Conservation (phyloP, 257 asterid species). For the Handroanthus guayacan region DNA sequence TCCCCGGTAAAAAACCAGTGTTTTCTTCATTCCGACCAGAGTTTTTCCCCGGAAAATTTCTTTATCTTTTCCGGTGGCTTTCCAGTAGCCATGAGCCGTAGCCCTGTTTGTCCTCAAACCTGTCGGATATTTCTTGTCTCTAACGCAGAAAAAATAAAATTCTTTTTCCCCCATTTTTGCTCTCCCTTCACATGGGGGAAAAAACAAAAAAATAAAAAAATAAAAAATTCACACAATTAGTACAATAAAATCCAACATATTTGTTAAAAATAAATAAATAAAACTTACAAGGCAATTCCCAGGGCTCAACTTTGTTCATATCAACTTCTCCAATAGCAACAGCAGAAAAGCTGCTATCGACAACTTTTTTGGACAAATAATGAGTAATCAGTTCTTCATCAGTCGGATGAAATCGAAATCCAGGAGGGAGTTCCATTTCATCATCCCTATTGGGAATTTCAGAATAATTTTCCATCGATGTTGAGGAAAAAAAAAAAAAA, state of each 20-base stretch:
- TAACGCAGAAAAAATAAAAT: slow-evolving; percentile 85
- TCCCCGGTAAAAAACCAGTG: slow-evolving; percentile 81
- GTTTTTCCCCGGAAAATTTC: slow-evolving; percentile 67
- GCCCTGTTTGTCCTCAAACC: slow-evolving; percentile 88
- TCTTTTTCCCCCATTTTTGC: slow-evolving; percentile 85
- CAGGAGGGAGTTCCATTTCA: slow-evolving; percentile 77
- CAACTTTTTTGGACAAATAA: slow-evolving; percentile 59
- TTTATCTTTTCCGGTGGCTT: slow-evolving; percentile 88
- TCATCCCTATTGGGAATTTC: slow-evolving; percentile 45
- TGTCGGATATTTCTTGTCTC: slow-evolving; percentile 83
- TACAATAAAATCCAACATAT: not conserved
- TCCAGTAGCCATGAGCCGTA: slow-evolving; percentile 86
- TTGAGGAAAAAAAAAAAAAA: no score
- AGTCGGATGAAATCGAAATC: slow-evolving; percentile 88
- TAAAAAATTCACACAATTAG: not conserved
- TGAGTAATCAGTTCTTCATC: slow-evolving; percentile 89
- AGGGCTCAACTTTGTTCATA: slow-evolving; percentile 88
- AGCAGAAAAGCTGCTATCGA: slow-evolving; percentile 50
- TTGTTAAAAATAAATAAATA: not conserved
- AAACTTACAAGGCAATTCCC: slow-evolving; percentile 86
- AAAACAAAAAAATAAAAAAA: not conserved
- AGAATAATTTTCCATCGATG: slow-evolving; percentile 53
- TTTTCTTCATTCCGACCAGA: slow-evolving; percentile 87
- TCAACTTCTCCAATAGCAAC: slow-evolving; percentile 80
- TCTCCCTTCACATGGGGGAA: slow-evolving; percentile 56